Base-by-base conservation (phyloP, 352 stramenopile genomes). In the Globisporangium irregulare region DNA sequence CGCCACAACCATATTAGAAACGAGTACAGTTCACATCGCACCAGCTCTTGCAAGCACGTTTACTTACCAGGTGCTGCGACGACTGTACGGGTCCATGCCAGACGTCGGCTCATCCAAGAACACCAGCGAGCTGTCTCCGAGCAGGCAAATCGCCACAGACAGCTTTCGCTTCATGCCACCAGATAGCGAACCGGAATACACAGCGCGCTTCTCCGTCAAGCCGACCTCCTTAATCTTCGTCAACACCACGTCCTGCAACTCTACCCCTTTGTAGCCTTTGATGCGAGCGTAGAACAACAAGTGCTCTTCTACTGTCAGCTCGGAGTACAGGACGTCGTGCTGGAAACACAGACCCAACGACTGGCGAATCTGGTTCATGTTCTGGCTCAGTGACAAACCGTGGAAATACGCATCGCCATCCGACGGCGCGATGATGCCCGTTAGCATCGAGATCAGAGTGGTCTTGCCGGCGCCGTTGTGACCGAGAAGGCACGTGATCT, bases 11-110 rank as follows among this genome's bases (percentile, higher is more conserved):
- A 41, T 9, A 41, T 41, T 41, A 41, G 34, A 1, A 41, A 41
- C 34, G 34, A 41, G 34, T 41, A 41, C 9, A 41, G 34, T 41
- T 41, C 34, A 41, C 34, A 12, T 12, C 34, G 2, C 12, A 9
- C 34, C 34, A 41, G 34, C 34, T 41, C 9, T 41, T 12, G 9
- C 34, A 41, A 41, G 34, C 34, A 41, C 34, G 9, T 12, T 2
- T 2, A 41, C 34, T 41, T 41, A 81, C 15, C 91, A 97, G 73
- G 97, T 83, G 66, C 97, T 97, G 43, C 96, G 82, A 34, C 97
- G 82, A 55, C 72, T 90, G 76, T 98, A 99, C 20, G 97, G 95
- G 65, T 99, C 97, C 93, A 99, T 98, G 14, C 96, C 96, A 62
- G 70, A 88, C 12, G 95, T 99, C 4, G 95, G 95, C 55, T 98